Conservation (phyloP, 345 rosid genomes). For the Salix arbutifolia region DNA sequence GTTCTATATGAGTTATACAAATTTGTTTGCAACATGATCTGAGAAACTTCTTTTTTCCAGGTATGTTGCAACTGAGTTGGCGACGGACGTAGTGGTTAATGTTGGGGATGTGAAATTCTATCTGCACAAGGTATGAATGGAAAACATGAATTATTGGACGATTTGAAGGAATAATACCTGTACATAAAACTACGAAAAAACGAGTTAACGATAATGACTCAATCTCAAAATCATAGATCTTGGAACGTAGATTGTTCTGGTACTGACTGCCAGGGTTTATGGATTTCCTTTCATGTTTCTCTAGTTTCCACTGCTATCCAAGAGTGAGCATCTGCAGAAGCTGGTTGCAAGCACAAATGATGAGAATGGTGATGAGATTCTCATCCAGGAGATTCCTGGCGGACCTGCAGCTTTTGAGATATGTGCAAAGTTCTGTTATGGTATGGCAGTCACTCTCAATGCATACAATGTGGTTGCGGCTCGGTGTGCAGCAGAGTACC, state of each 20-base stretch:
- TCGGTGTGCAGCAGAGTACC: conserved; percentile 72
- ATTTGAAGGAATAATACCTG: too few relatives aligned
- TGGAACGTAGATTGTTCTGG: background rate
- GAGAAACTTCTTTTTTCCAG: conserved; percentile 28
- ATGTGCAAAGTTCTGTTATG: conserved; percentile 89
- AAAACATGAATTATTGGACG: background rate
- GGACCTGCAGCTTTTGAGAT: conserved; percentile 81
- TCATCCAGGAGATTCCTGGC: conserved; percentile 68
- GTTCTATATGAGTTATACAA: too few relatives aligned
- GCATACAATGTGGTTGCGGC: conserved; percentile 81
- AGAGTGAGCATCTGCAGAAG: conserved; percentile 63
- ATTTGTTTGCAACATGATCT: background rate
- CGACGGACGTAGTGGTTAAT: conserved; percentile 50
- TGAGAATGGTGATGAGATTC: conserved; percentile 52
- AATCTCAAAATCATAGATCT: background rate
- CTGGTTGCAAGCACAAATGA: conserved; percentile 43
- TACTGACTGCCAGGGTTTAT: background rate
- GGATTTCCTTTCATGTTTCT: conserved; percentile 4
- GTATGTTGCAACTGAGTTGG: conserved; percentile 61
- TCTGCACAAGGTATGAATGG: conserved; percentile 59
- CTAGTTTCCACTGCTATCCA: conserved; percentile 69
- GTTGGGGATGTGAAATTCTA: conserved; percentile 56
- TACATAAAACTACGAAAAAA: conserved; percentile 5
- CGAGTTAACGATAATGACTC: too few relatives aligned
- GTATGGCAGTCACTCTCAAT: conserved; percentile 82